These are phyloP conservation scores for Ogataea allantospora DNA, from an alignment of 805 yeast genomes.

Conservation along the genomic window DNA sequence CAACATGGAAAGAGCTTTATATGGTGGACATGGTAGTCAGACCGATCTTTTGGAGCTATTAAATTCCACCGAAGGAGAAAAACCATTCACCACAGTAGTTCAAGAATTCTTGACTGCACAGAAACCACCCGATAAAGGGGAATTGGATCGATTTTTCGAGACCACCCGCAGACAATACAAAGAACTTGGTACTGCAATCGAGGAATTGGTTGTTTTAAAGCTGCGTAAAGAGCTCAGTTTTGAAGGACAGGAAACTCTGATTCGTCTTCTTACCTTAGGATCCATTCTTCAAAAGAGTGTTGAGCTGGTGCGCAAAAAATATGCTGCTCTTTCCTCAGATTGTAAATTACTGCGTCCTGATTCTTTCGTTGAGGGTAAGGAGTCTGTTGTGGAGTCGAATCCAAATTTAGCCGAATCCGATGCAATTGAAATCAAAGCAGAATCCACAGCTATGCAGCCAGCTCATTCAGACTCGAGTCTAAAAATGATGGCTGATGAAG, in stretches of 20 bases:
- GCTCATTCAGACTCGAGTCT: constrained; percentile 14
- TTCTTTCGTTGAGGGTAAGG: constrained; percentile 11
- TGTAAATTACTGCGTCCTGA: neutral
- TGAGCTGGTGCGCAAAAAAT: constrained; percentile 28
- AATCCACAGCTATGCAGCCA: constrained; percentile 6
- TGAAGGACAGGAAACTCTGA: constrained; percentile 73
- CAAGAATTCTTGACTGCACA: constrained; percentile 20
- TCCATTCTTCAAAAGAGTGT: constrained; percentile 62
- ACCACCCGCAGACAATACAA: constrained; percentile 40
- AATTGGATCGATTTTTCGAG: constrained; percentile 32
- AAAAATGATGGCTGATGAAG: constrained; percentile 23
- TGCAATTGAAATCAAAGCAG: constrained; percentile 17
- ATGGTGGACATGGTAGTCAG: constrained; percentile 20
- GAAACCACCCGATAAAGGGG: constrained; percentile 15
- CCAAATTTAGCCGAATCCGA: constrained; percentile 7
- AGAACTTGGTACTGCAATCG: constrained; percentile 49
- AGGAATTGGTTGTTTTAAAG: constrained; percentile 58
- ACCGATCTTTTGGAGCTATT: constrained; percentile 1
- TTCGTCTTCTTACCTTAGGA: constrained; percentile 67
- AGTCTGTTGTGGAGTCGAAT: constrained; percentile 1
- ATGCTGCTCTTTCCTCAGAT: constrained; percentile 5
- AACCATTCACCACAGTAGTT: constrained; percentile 25
- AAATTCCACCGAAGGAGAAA: constrained; percentile 4
- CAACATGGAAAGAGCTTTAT: constrained; percentile 66
- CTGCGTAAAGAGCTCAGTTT: constrained; percentile 51